Percentiles rank a stretch among this genome's conserved stretches.
Evolutionary conservation across 1,284 basidiomycete species (phyloP).

Genomic region (Irpex sp.): DNA sequence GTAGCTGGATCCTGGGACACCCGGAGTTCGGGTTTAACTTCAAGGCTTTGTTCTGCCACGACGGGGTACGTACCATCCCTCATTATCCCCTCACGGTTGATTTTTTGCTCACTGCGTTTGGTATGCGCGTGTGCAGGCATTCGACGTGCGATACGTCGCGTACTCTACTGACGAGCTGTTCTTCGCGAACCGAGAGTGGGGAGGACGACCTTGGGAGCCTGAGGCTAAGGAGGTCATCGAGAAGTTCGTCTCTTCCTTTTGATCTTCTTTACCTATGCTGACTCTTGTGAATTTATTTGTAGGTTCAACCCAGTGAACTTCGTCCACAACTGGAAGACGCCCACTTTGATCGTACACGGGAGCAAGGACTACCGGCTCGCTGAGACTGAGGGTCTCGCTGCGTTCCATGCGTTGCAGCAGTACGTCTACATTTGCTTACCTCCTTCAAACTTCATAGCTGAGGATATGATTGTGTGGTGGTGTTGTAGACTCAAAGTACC

Average conservation of each 20-base stretch:
- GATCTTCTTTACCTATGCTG: not conserved
- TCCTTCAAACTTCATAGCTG: not conserved
- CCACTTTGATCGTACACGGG: constrained; percentile 80
- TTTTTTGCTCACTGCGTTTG: too few species aligned
- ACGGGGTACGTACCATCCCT: too few species aligned
- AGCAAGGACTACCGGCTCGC: constrained; percentile 83
- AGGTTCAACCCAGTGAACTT: constrained; percentile 74
- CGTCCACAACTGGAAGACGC: constrained; percentile 81
- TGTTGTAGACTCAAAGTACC: constrained; percentile 61
- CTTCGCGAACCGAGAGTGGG: constrained; percentile 85
- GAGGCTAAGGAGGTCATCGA: constrained; percentile 48
- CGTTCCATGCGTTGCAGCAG: constrained; percentile 79
- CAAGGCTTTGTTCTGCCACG: constrained; percentile 86
- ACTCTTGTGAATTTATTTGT: too few species aligned
- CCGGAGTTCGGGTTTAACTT: constrained; percentile 81
- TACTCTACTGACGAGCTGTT: constrained; percentile 84
- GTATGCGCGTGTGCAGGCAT: too few species aligned
- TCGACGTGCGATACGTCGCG: constrained; percentile 69
- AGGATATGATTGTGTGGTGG: not conserved
- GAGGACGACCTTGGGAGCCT: constrained; percentile 72
- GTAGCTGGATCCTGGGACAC: constrained; percentile 92
- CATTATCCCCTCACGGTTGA: too few species aligned
- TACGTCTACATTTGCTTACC: constrained; percentile 30
- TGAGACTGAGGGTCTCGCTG: constrained; percentile 77
- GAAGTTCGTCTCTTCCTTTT: constrained; percentile 36